Evolutionary conservation across 78 protist species (phyloP).

Genomic region (Monocercomonoides exilis): DNA sequence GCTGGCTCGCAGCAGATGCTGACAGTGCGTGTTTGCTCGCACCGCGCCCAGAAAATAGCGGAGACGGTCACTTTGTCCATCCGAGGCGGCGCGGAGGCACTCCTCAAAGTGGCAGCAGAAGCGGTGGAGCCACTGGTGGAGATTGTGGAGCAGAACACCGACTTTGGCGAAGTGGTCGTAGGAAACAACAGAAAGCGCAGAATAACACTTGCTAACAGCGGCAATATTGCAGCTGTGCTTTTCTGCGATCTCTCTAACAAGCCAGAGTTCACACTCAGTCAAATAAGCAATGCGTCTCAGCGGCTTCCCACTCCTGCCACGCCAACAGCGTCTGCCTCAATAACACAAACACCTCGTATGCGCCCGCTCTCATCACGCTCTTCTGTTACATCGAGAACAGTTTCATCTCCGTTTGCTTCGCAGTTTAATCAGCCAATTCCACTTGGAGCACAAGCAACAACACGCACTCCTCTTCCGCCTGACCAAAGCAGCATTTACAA

Average conservation of each 20-base stretch:
- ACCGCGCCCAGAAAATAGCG: background rate
- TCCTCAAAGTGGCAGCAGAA: conserved; percentile 17
- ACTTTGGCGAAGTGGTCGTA: conserved; percentile 22
- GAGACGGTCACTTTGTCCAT: background rate
- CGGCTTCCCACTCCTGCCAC: no score
- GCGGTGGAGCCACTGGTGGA: conserved; percentile 21
- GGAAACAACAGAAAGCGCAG: background rate
- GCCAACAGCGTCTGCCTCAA: no score
- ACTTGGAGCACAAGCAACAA: no score
- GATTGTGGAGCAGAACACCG: background rate
- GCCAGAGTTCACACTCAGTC: conserved; percentile 11
- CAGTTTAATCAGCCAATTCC: no score
- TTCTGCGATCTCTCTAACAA: background rate
- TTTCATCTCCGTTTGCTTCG: no score
- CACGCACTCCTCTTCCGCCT: no score
- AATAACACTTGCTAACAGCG: conserved; percentile 13
- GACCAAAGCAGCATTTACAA: no score
- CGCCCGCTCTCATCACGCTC: no score
- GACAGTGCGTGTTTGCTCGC: background rate
- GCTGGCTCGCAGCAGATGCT: background rate
- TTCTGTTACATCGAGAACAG: no score
- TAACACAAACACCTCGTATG: no score
- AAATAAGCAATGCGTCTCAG: background rate
- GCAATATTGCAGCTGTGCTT: conserved; percentile 8
- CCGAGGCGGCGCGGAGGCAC: conserved; percentile 23